Evolutionary conservation across 495 filamentous ascomycete species (phyloP), one percentile per base, ranked within the genome.

Genomic region (Trypethelium eluteriae): DNA sequence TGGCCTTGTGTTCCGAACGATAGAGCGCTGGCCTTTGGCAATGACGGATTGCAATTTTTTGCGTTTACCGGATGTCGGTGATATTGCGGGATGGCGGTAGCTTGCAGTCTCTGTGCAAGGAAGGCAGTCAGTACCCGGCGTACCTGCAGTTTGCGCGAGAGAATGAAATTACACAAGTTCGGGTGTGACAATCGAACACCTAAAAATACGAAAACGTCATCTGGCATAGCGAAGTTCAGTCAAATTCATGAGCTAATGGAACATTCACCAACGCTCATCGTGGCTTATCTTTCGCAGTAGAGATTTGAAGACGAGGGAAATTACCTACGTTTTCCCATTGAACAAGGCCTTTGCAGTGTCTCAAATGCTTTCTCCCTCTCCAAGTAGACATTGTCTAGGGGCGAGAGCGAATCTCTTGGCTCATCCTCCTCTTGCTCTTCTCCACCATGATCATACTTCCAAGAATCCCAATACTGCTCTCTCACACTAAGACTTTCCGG

Each of bases 351-450:
- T 36, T 59, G 53, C 25, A 59, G 53, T 36, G 53, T 59, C 32
- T 34, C 53, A 35, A 59, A 36, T 35, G 53, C 53, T 18, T 59
- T 59, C 53, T 59, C 53, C 32, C 53, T 34, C 32, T 59, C 53
- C 5, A 6, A 10, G 18, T 59, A 34, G 36, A 34, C 32, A 36
- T 14, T 36, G 32, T 59, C 53, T 32, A 59, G 36, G 7, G 53
- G 53, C 53, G 53, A 59, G 36, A 59, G 53, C 7, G 53, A 59
- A 36, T 59, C 53, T 36, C 53, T 34, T 2, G 53, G 53, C 32
- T 59, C 53, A 9, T 59, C 53, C 36, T 59, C 53, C 11, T 59
- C 53, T 59, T 59, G 25, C 32, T 59, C 11, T 3, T 18, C 18
- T 32, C 14, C 18, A 9, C 36, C 32, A 3, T 59, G 18, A 14